These are phyloP conservation scores for Eucalyptus curtisii DNA, from an alignment of 345 rosid species.

Conservation along the genomic window DNA sequence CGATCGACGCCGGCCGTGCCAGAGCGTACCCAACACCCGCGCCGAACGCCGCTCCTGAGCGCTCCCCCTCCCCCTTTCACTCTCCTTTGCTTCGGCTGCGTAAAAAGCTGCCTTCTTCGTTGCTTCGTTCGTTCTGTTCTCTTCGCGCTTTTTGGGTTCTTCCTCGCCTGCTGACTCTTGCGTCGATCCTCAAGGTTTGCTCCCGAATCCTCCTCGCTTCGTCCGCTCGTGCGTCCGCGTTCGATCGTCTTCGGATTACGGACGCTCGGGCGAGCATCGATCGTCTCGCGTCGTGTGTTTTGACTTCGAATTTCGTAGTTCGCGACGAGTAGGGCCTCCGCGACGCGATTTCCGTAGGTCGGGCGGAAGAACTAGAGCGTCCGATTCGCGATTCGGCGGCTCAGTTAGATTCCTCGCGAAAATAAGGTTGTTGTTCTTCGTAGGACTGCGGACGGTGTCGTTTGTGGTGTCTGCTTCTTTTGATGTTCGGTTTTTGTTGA, in stretches of 20 bases:
- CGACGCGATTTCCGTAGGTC: background rate
- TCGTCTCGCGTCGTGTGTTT: background rate
- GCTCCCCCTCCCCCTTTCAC: no score
- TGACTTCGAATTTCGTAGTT: background rate
- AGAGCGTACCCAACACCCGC: background rate
- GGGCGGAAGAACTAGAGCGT: background rate
- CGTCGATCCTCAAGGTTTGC: background rate
- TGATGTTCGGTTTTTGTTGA: background rate
- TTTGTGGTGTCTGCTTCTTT: background rate
- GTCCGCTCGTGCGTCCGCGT: background rate
- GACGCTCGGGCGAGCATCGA: background rate
- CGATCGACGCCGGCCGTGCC: background rate
- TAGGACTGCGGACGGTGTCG: background rate
- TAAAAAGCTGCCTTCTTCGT: background rate
- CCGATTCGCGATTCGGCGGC: background rate
- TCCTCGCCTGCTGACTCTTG: background rate
- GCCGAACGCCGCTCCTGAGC: background rate
- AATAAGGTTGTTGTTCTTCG: background rate
- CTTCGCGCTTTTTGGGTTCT: background rate
- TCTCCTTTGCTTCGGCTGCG: background rate
- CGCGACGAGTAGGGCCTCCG: background rate
- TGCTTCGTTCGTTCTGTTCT: background rate
- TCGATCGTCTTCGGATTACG: background rate
- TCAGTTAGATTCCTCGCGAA: background rate
- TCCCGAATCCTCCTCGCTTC: background rate